Evolutionary conservation across 768 basidiomycete species (phyloP), one percentile per base, ranked within the genome.

Genomic region (Boletus barrowsii): DNA sequence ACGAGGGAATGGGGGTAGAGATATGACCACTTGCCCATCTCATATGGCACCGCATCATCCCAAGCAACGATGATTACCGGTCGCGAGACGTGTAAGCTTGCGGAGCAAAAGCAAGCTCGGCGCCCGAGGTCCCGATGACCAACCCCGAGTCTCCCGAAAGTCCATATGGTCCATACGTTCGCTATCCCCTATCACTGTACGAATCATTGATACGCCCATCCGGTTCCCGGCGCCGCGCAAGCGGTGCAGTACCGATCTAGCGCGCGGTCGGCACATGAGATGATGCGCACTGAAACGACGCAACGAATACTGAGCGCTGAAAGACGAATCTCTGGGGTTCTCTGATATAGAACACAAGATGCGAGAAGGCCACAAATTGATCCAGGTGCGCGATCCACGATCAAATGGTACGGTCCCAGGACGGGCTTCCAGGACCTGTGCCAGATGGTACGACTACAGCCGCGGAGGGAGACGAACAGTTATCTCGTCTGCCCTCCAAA

Each of bases 331-430:
- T 14, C 33, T 14, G 10, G 33, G 33, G 6, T 35, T 35, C 33
- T 10, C 11, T 35, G 33, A 35, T 35, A 11, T 10, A 35, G 33
- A 33, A 35, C 6, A 35, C 33, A 14, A 14, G 3, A 35, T 14
- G 22, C 29, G 40, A 30, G 42, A 24, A 43, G 49, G 35, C 17
- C 6, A 51, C 42, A 43, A 35, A 46, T 18, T 17, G 42, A 49
- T 41, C 58, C 40, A 32, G 22, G 13, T 26, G 32, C 17, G 22
- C 24, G 42, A 60, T 60, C 39, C 47, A 45, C 15, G 26, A 49
- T 58, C 44, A 8, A 35, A 17, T 15, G 24, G 17, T 37, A 42
- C 18, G 10, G 15, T 44, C n/a, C 8, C 22, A 47, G 13, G 29
- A 26, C 29, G 32, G 18, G 18, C 14, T 20, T 32, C 30, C 35